Evolutionary conservation across 345 rosid species (phyloP), one percentile per base, ranked within the genome.

Genomic region (Corymbia maculata): DNA sequence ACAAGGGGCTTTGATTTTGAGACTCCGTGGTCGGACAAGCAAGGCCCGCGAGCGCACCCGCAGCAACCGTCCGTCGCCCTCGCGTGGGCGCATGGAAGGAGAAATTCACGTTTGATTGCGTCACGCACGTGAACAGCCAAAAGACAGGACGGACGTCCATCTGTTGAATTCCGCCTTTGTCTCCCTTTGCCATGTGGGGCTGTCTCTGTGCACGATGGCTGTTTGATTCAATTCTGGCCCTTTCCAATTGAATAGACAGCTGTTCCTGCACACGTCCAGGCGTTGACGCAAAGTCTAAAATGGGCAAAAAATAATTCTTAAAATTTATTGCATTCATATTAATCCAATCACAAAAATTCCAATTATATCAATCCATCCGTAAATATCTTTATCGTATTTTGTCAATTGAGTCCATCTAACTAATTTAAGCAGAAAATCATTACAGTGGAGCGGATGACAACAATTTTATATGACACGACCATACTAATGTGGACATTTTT

Each of bases 381-480:
- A 61, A 61, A 13, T 28, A 61, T 61, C 2, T 36, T 36, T 28
- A 10, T 61, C 13, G 28, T 8, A 13, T 61, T 12, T 12, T 28
- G 15, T 12, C 32, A 61, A 64, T 64, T 64, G 2, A 64, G 7
- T n/a, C 19, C 16, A 64, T 64, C 36, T 0, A 12, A 14, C 7
- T 2, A n/a, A 64, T 6, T 64, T 64, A 13, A 9, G 13, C 4
- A 2, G 4, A 6, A n/a, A 64, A 64, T n/a, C 10, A 2, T 4
- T 13, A 7, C 13, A 0, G 2, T 6, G 9, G 5, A 0, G 2
- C 3, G 9, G 5, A 64, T 7, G n/a, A 6, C 15, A 4, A 64
- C 9, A 3, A 0, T 59, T 28, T 24, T 57, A 24, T 6, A 2
- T 4, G 3, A 7, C 19, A n/a, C 32, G 0, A 5, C 8, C 2